Conservation (phyloP, 108 stramenopile species). For the Cyclotella cryptica region DNA sequence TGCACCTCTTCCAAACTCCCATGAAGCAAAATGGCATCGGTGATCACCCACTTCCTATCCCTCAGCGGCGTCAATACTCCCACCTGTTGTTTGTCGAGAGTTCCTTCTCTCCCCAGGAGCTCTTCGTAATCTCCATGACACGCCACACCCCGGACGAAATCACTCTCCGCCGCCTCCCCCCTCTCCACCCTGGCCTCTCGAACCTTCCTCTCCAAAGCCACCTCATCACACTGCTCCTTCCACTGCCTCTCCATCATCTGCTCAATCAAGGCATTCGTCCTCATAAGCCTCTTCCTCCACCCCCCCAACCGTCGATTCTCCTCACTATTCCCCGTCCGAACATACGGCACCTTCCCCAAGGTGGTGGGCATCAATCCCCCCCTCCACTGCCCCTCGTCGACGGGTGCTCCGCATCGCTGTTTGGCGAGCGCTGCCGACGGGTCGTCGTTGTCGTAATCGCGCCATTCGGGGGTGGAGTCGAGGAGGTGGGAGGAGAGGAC, state of each 20-base stretch:
- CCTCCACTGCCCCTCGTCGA: constrained; percentile 33
- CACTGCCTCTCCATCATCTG: constrained; percentile 23
- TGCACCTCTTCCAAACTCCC: constrained; percentile 39
- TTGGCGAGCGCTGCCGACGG: neutral
- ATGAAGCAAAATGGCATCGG: constrained; percentile 33
- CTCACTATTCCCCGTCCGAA: neutral
- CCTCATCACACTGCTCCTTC: constrained; percentile 19
- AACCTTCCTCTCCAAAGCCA: constrained; percentile 23
- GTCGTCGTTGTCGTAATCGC: constrained; percentile 27
- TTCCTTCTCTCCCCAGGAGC: constrained; percentile 1
- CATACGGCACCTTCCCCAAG: constrained; percentile 19
- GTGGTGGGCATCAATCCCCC: constrained; percentile 43
- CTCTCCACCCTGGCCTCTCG: constrained; percentile 18
- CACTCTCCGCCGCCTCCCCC: constrained; percentile 20
- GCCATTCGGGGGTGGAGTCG: constrained; percentile 36
- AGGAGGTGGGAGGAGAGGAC: constrained; percentile 36
- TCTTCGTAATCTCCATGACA: constrained; percentile 35
- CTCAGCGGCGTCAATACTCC: constrained; percentile 1
- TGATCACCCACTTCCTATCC: constrained; percentile 35
- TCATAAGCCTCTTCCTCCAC: constrained; percentile 17
- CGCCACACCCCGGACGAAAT: neutral
- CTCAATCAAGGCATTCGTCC: constrained; percentile 39
- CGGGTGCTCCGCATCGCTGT: constrained; percentile 30
- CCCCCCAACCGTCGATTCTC: neutral
- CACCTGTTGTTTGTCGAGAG: neutral